Base-by-base conservation (phyloP, 2,329 filamentous ascomycete genomes). In the Epicoccum nigrum region DNA sequence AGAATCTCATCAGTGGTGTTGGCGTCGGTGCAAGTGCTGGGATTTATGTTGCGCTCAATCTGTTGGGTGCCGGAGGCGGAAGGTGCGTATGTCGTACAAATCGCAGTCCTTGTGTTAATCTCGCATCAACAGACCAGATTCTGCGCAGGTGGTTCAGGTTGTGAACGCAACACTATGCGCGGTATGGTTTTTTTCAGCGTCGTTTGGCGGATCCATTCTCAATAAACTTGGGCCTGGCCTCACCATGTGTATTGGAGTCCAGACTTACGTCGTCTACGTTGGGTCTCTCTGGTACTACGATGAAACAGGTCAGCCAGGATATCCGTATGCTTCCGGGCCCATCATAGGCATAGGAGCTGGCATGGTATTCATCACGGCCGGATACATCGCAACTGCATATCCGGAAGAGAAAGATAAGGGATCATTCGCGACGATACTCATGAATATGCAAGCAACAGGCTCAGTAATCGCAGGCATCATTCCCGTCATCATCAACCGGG, bases 101-200 rank as follows among this genome's bases (percentile, higher is more conserved):
- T 17, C n/a, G 8, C n/a, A 9, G 31, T 19, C 4, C 9, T 16
- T 15, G 31, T 33, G 7, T n/a, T 16, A n/a, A 33, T 5, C 7
- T 33, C 11, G 7, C 4, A 5, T 19, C 7, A 7, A 9, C 17
- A 61, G 45, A 33, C 64, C 61, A 8, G 60, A 67, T 35, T 66
- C 64, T n/a, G 65, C 65, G 2, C 66, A 70, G 43, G 64, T 67
- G 11, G 64, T 69, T 11, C 64, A 69, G 45, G 65, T 69, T 31
- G 66, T 68, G 16, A 68, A 69, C 32, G 66, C 67, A 17, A 69
- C 67, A 4, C 53, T 69, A 7, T 70, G 66, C 54, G 63, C 67
- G 17, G 67, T 69, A 23, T 69, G 65, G 65, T 69, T 70, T 56
- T 67, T 70, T 50, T 67, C 62, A 12, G 65, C 66, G 2, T 68